Base-by-base conservation (phyloP, 768 basidiomycete species). In the Trametes elegans region DNA sequence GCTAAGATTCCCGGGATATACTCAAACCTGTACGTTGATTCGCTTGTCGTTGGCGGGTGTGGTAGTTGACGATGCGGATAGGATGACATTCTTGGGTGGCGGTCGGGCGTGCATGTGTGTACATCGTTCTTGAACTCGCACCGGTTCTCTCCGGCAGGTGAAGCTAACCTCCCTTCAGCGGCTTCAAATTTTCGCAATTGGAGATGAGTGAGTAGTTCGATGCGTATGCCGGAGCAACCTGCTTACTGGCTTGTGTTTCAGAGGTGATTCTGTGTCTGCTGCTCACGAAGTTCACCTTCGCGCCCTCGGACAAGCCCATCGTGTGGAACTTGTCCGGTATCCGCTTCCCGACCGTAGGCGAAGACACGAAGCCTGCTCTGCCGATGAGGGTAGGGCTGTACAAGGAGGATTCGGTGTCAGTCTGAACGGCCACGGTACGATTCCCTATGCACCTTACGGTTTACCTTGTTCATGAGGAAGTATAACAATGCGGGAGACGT, bases 201-300 rank as follows among this genome's bases (percentile, higher is more conserved):
- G 55, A 61, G 21, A 61, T 61, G 60, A 61, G 60, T 58, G 24
- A 40, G 59, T 49, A n/a, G n/a, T n/a, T n/a, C n/a, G n/a, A n/a
- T n/a, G n/a, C n/a, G n/a, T n/a, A n/a, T n/a, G n/a, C n/a, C n/a
- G n/a, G n/a, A n/a, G n/a, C n/a, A n/a, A n/a, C n/a, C n/a, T n/a
- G n/a, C n/a, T n/a, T 35, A 13, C 34, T 35, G 6, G n/a, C 34
- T 35, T 13, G 5, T 6, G 34, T n/a, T 11, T 13, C 41, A 47
- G 46, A 47, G 23, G 46, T 47, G 11, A 18, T 47, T 13, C 46
- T 47, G 3, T 34, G 19, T 14, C 29, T 14, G 11, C 46, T 47
- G 9, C 19, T 47, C 23, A 26, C 31, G 13, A 34, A 32, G 35
- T 47, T 47, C 29, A 47, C 31, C 2, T 32, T 47, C 29, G 19